Evolutionary conservation across 202 grass and related monocot species (phyloP).

Genomic region (Zizania palustris): DNA sequence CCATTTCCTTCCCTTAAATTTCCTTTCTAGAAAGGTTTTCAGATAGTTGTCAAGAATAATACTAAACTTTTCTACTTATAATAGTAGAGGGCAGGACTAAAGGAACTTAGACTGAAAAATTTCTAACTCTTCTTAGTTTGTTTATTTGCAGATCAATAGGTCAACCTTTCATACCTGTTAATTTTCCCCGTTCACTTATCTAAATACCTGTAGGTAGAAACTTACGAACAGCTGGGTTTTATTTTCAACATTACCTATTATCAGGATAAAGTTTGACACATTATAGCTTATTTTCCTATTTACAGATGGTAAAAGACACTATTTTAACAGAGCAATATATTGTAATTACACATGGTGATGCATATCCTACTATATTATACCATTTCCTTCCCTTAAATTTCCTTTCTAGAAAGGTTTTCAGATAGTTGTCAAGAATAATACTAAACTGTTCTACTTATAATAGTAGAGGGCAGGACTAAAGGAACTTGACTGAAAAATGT

Average conservation of each 20-base stretch:
- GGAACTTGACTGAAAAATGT: neutral
- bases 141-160: neutral
- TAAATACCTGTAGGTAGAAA: conserved; percentile 18
- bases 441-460: neutral
- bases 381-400: no score
- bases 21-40: no score
- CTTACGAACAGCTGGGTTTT: neutral
- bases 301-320: neutral
- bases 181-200: conserved; percentile 4
- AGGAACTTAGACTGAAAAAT: conserved; percentile 1
- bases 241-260: neutral
- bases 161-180: neutral
- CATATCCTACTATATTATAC: no score
- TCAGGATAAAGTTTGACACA: neutral
- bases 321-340: conserved; percentile 8
- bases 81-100: neutral
- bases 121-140: neutral
- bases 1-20: no score
- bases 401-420: no score
- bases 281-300: conserved; percentile 13
- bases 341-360: neutral
- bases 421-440: no score
- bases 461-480: neutral
- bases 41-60: no score
- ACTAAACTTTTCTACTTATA: no score